Conservation (phyloP, 805 yeast species). For the Ogataea minuta region DNA sequence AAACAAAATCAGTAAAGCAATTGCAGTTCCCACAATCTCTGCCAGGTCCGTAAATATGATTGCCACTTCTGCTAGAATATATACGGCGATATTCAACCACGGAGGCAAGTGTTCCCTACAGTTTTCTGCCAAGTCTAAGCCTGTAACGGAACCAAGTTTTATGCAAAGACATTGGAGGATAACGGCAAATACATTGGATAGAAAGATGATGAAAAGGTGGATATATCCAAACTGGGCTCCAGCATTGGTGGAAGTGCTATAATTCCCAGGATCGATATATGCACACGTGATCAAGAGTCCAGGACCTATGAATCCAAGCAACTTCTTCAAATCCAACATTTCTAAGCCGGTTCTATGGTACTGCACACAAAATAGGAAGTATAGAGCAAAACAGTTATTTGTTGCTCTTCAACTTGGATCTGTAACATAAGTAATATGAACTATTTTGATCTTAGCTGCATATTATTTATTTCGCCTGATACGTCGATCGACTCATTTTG, state of each 20-base stretch:
- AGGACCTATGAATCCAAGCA: slow-evolving; percentile 75
- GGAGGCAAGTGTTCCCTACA: slow-evolving; percentile 70
- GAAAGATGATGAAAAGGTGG: slow-evolving; percentile 64
- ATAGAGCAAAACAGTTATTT: slow-evolving; percentile 1
- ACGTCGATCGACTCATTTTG: slow-evolving; percentile 1
- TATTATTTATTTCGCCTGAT: no score
- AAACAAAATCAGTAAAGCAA: slow-evolving; percentile 74
- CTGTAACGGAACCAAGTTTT: slow-evolving; percentile 86
- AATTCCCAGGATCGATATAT: slow-evolving; percentile 93
- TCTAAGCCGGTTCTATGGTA: not conserved
- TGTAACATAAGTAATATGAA: no score
- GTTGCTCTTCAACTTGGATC: no score
- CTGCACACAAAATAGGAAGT: not conserved
- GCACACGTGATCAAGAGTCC: slow-evolving; percentile 88
- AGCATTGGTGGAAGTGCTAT: slow-evolving; percentile 83
- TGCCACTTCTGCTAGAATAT: slow-evolving; percentile 77
- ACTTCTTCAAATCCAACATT: slow-evolving; percentile 39
- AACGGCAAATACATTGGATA: slow-evolving; percentile 84
- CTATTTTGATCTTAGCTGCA: no score
- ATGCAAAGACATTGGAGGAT: slow-evolving; percentile 80
- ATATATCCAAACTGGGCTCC: slow-evolving; percentile 80
- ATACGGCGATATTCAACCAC: slow-evolving; percentile 62
- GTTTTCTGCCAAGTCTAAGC: slow-evolving; percentile 81
- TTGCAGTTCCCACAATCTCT: slow-evolving; percentile 92
- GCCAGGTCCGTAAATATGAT: slow-evolving; percentile 92